Base-by-base conservation (phyloP, 345 rosid genomes). In the Murraya koenigii region DNA sequence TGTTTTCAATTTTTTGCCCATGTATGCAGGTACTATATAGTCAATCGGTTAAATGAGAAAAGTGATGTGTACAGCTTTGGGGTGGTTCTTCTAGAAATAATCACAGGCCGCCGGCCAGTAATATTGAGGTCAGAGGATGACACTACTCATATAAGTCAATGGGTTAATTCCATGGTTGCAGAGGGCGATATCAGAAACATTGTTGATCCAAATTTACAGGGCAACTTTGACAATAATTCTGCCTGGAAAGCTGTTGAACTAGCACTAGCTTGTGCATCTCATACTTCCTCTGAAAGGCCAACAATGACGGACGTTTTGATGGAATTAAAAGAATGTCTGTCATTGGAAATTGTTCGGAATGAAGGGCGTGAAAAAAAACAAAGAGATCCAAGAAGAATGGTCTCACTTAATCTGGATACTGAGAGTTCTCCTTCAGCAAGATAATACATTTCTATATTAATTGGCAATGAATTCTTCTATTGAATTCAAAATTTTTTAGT, bases 181-280 rank as follows among this genome's bases (percentile, higher is more conserved):
- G 80, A 75, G 68, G 88, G 88, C 6, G 86, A 89, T 72, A 85
- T 89, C 5, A 56, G 59, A 62, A 79, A 7, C 8, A 81, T 88
- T 15, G 74, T 83, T 63, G 90, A 87, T 82, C 87, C 83, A n/a
- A 79, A 75, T 23, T 71, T 89, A 25, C 15, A 23, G 14, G 88
- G 84, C 11, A 79, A 77, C n/a, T 87, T 60, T 39, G 74, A 78
- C 70, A 23, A 69, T 30, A 72, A 79, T 32, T 87, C 87, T 3
- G 87, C 78, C 1, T 78, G 86, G 85, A 86, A 85, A 84, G 87
- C 81, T 26, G 83, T 84, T 36, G 89, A 86, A 65, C 19, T 84
- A 58, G 92, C 88, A 39, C 82, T 87, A 82, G 75, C 80, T n/a
- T 89, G 90, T 77, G 74, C 77, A 23, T 75, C 78, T 47, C 79